These are phyloP conservation scores for Physcomitrium patens DNA, from an alignment of 225 moss, liverwort and hornwort genomes.

Conservation along the genomic window DNA sequence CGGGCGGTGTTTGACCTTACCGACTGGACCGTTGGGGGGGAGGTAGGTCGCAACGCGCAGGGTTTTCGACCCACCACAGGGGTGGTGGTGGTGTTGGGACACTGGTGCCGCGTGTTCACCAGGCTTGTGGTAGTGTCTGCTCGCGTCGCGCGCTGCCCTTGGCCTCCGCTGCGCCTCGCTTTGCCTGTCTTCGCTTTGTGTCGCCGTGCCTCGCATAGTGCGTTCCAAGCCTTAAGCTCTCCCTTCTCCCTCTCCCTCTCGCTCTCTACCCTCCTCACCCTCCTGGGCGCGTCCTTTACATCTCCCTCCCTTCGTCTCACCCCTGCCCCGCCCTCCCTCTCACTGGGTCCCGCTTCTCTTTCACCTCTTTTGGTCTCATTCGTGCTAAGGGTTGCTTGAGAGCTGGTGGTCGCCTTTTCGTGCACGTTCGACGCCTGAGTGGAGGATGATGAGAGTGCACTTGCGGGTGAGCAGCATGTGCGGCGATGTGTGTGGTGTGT, in stretches of 20 bases:
- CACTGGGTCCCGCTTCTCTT: not conserved
- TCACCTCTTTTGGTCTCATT: not conserved
- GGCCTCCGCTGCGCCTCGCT: not conserved
- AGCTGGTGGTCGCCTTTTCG: not conserved
- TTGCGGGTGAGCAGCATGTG: conserved; percentile 32
- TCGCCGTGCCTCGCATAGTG: too few species aligned
- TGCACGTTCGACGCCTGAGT: not conserved
- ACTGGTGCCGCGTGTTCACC: not conserved
- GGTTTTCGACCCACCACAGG: conserved; percentile 17
- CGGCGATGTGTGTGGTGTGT: conserved; percentile 38
- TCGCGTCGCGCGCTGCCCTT: not conserved
- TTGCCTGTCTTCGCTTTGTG: not conserved
- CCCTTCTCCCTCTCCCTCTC: not conserved
- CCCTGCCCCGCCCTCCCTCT: not conserved
- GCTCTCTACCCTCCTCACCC: conserved; percentile 14
- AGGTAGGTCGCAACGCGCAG: conserved; percentile 12
- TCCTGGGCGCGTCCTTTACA: conserved; percentile 22
- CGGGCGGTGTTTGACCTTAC: conserved; percentile 24
- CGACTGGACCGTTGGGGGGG: conserved; percentile 33
- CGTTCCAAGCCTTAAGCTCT: too few species aligned
- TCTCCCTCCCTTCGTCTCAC: conserved; percentile 12
- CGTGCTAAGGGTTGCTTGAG: not conserved
- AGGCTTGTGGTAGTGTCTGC: conserved; percentile 34
- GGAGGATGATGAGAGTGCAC: conserved; percentile 23
- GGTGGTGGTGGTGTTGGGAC: not conserved